Evolutionary conservation across 1,139 yeast species (phyloP), one percentile per base, ranked within the genome.

Genomic region (Blastobotrys ciferrii): DNA sequence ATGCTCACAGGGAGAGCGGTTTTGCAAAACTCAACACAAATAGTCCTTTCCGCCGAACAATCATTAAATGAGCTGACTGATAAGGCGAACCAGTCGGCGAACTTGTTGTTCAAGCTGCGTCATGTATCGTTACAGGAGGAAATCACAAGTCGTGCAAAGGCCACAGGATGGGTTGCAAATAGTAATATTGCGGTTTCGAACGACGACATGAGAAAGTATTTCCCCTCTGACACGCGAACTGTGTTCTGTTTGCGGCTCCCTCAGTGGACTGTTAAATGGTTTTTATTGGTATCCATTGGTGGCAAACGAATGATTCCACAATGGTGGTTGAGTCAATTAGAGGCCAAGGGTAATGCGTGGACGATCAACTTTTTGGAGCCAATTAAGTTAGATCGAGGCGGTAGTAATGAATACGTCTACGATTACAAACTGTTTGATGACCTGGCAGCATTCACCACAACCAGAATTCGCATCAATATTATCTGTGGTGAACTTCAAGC

Each of bases 181-280:
- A 52, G 50, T 23, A 56, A 52, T 33, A 55, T 62, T 20, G 55
- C 44, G 2, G 48, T 63, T 28, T 50, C 63, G 1, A 43, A 52
- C 4, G 66, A 62, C 15, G 65, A 60, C 19, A 45, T 62, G 47
- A 50, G 55, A 32, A 51, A 51, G 30, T 55, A 58, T 37, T 61
- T 65, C 46, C 50, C 52, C 20, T 50, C 42, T 32, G 51, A 46
- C 35, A 52, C 65, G 1, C 57, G 56, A 28, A 37, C 56, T 3
- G 56, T 66, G 7, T 60, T 68, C 33, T 65, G 63, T 17, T 51
- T 69, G 33, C 55, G 70, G 12, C 60, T 58, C 40, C 60, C 67
- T 1, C 49, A 51, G 5, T 66, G 70, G 71, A 60, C 70, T 0
- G 51, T 53, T 0, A 61, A 64, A 13, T 70, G 73, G 72, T 68